Percentiles rank a stretch among this genome's conserved stretches.
These are phyloP conservation scores for Mytilinidion resinicola DNA, from an alignment of 495 filamentous ascomycete species.

Conservation along the genomic window DNA sequence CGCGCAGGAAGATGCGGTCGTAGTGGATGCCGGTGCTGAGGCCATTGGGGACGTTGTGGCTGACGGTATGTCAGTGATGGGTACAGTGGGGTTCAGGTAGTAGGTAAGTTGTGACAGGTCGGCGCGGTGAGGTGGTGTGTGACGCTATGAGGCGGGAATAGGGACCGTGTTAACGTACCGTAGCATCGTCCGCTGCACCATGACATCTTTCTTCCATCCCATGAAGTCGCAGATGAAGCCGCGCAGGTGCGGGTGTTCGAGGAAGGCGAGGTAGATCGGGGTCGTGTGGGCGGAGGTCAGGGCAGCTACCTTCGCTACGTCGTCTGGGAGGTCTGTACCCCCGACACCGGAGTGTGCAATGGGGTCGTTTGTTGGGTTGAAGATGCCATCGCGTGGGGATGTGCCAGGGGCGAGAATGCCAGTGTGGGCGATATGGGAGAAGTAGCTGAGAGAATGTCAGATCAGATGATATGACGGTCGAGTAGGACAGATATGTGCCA, in stretches of 20 bases:
- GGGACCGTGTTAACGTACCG: neutral
- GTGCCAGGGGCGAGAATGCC: conserved; percentile 26
- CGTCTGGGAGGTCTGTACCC: conserved; percentile 17
- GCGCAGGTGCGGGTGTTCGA: conserved; percentile 21
- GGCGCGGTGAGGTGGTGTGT: neutral
- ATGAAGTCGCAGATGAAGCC: conserved; percentile 23
- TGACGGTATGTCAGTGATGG: neutral
- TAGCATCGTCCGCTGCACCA: conserved; percentile 24
- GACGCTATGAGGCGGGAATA: neutral
- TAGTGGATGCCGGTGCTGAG: conserved; percentile 27
- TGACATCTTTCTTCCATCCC: conserved; percentile 26
- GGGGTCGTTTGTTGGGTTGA: conserved; percentile 17
- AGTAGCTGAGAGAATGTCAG: conserved; percentile 5
- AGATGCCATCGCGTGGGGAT: conserved; percentile 24
- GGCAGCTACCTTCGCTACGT: neutral
- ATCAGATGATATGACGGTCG: no score
- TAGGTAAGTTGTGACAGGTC: no score
- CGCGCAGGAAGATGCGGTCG: conserved; percentile 28
- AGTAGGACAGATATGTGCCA: no score
- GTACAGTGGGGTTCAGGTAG: no score
- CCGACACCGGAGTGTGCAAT: conserved; percentile 25
- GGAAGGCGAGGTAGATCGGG: conserved; percentile 18
- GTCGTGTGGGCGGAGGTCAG: conserved; percentile 19
- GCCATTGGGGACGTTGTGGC: conserved; percentile 29
- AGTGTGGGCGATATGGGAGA: conserved; percentile 20